These are phyloP conservation scores for Phaeosphaeria sp. DNA, from an alignment of 2,329 filamentous ascomycete genomes.

Conservation along the genomic window DNA sequence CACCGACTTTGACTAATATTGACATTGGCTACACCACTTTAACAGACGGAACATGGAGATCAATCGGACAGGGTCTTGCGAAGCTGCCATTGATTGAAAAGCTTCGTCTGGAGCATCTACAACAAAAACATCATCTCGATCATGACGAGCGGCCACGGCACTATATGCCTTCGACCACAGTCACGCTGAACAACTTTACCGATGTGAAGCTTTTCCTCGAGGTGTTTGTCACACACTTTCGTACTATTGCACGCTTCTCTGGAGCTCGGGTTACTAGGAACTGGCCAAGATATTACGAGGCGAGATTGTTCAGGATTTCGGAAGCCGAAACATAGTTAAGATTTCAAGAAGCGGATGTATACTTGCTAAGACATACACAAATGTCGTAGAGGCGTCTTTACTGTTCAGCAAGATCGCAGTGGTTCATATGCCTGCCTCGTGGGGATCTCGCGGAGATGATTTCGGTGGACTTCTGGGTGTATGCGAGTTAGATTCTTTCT, in stretches of 20 bases:
- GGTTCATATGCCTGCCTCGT: too few species aligned
- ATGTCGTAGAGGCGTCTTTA: background rate
- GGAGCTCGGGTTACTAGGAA: background rate
- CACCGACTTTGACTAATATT: background rate
- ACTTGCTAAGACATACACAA: background rate
- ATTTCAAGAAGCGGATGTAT: background rate
- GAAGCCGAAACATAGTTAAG: background rate
- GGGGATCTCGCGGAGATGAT: too few species aligned
- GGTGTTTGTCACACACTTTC: background rate
- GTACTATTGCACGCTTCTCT: background rate
- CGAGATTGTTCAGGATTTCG: background rate
- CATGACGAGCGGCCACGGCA: background rate
- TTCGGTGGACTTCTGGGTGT: too few species aligned
- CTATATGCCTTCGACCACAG: background rate
- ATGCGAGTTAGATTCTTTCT: too few species aligned
- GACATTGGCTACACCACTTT: background rate
- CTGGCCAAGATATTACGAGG: background rate
- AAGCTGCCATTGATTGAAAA: background rate
- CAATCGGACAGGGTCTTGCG: background rate
- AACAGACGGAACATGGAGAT: slow-evolving; percentile 3
- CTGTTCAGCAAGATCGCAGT: background rate
- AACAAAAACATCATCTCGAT: background rate
- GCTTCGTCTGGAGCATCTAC: background rate
- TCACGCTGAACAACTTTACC: background rate
- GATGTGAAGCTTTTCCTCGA: slow-evolving; percentile 1